These are phyloP conservation scores for Afroboletus lepidellus DNA, from an alignment of 1,284 basidiomycete genomes.

Conservation along the genomic window DNA sequence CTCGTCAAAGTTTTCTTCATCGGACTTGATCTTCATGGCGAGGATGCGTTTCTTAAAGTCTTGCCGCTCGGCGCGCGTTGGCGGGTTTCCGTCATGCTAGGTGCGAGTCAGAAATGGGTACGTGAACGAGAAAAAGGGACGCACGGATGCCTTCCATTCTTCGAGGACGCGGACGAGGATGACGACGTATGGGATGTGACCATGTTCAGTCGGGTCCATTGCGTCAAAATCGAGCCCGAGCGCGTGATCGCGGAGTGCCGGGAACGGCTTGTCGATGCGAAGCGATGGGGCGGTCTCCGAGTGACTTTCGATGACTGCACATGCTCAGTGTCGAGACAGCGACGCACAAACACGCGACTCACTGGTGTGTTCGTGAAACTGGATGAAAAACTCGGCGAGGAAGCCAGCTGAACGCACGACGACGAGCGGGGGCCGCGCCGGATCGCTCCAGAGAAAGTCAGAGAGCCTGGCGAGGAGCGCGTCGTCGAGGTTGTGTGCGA, in stretches of 20 bases:
- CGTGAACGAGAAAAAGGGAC: slow-evolving; percentile 22
- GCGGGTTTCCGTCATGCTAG: slow-evolving; percentile 66
- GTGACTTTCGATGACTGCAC: slow-evolving; percentile 88
- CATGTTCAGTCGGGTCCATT: slow-evolving; percentile 84
- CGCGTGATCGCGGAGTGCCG: slow-evolving; percentile 72
- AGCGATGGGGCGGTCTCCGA: slow-evolving; percentile 83
- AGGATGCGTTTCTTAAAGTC: slow-evolving; percentile 72
- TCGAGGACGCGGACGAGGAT: slow-evolving; percentile 83
- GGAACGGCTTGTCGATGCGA: slow-evolving; percentile 88
- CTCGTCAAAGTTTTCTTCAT: slow-evolving; percentile 97
- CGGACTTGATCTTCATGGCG: slow-evolving; percentile 64
- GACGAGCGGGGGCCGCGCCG: slow-evolving; percentile 63
- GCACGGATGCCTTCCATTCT: slow-evolving; percentile 73
- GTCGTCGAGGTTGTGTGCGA: slow-evolving; percentile 77
- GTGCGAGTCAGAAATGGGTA: not conserved
- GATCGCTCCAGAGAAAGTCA: slow-evolving; percentile 65
- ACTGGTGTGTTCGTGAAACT: slow-evolving; percentile 86
- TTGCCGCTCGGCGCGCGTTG: slow-evolving; percentile 68
- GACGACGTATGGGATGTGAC: slow-evolving; percentile 84
- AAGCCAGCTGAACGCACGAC: slow-evolving; percentile 84
- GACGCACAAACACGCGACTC: slow-evolving; percentile 29
- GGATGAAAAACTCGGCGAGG: slow-evolving; percentile 83
- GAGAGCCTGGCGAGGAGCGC: slow-evolving; percentile 58
- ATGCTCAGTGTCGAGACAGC: slow-evolving; percentile 2
- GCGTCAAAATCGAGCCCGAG: slow-evolving; percentile 66